These are phyloP conservation scores for Lactarius akahatsu DNA, from an alignment of 768 basidiomycete genomes.

Conservation along the genomic window DNA sequence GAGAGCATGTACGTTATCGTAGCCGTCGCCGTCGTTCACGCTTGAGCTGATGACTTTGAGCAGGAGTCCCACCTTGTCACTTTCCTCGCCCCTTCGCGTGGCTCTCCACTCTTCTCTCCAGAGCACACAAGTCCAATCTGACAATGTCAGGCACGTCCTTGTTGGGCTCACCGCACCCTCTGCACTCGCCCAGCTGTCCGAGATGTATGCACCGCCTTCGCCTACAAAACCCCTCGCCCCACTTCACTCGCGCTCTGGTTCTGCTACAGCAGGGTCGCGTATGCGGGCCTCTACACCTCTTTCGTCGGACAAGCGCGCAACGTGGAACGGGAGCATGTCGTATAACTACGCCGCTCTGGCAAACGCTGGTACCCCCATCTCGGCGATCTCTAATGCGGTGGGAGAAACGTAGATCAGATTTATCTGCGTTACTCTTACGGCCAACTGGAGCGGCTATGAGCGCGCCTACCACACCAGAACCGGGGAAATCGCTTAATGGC, in stretches of 20 bases:
- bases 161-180: constrained; percentile 70
- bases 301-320: constrained; percentile 54
- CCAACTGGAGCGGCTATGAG: constrained; percentile 39
- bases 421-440: constrained; percentile 47
- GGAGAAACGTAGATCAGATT: constrained; percentile 56
- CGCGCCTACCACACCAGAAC: constrained; percentile 41
- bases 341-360: constrained; percentile 52
- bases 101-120: constrained; percentile 72
- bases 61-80: constrained; percentile 47
- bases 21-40: constrained; percentile 7
- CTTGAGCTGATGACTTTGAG: constrained; percentile 35
- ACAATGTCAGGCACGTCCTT: constrained; percentile 76
- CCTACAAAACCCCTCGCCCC: constrained; percentile 41
- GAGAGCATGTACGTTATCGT: constrained; percentile 55
- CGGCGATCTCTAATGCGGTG: constrained; percentile 44
- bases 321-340: constrained; percentile 59
- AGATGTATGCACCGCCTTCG: constrained; percentile 87
- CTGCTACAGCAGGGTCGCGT: constrained; percentile 31
- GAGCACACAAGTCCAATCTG: constrained; percentile 76
- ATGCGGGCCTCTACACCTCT: constrained; percentile 36
- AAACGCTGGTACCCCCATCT: constrained; percentile 47
- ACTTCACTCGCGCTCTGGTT: constrained; percentile 46
- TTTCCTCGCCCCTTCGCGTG: constrained; percentile 59
- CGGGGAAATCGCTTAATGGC: constrained; percentile 34
- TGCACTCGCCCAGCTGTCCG: constrained; percentile 73